Evolutionary conservation across 805 yeast genomes (phyloP).

Genomic region (Kodamaea hsintzibuensis): DNA sequence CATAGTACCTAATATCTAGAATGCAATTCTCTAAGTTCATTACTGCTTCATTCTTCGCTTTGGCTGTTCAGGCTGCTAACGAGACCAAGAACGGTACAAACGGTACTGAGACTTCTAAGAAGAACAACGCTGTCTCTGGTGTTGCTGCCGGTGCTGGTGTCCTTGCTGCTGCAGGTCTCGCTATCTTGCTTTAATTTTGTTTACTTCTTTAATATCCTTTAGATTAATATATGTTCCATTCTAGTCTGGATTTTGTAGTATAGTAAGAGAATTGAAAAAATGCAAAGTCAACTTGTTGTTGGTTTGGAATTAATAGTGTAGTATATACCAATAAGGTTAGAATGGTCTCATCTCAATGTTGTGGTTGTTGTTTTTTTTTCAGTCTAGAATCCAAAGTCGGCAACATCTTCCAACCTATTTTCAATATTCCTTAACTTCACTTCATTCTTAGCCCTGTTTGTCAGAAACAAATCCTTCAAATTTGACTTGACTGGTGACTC

Average conservation of each 20-base stretch:
- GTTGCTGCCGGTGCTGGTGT: slow-evolving; percentile 15
- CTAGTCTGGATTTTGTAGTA: not conserved
- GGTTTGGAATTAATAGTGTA: not conserved
- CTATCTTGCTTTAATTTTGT: slow-evolving; percentile 10
- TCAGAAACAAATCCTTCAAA: slow-evolving; percentile 7
- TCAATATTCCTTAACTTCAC: slow-evolving; percentile 9
- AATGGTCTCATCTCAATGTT: no score
- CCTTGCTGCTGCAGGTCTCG: slow-evolving; percentile 13
- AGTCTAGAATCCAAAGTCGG: not conserved
- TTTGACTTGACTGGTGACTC: slow-evolving; percentile 7
- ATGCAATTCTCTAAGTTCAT: slow-evolving; percentile 24
- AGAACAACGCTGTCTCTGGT: slow-evolving; percentile 17
- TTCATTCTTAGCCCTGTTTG: slow-evolving; percentile 9
- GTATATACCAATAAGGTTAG: no score
- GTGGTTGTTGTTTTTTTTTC: no score
- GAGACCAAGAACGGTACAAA: slow-evolving; percentile 14
- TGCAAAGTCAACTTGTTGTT: not conserved
- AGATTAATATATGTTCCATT: not conserved
- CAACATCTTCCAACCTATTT: slow-evolving; percentile 9
- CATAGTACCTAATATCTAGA: not conserved
- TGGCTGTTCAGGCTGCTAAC: slow-evolving; percentile 24
- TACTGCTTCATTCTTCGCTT: slow-evolving; percentile 19
- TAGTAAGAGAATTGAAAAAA: not conserved
- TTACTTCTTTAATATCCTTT: not conserved
- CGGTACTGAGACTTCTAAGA: slow-evolving; percentile 9